These are phyloP conservation scores for Cornus suecica DNA, from an alignment of 148 eudicot species.

Conservation along the genomic window DNA sequence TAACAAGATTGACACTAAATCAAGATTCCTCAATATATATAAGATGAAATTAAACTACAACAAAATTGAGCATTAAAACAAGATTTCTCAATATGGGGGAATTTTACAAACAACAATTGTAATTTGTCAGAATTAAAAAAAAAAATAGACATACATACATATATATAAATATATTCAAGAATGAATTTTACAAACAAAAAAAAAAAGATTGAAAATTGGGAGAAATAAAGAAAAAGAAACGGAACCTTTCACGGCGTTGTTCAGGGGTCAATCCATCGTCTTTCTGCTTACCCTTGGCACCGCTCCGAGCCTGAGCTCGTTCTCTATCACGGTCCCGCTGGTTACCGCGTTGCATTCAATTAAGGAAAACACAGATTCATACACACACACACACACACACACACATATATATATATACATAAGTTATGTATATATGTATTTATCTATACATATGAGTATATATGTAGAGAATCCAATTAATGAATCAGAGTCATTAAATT, in stretches of 20 bases:
- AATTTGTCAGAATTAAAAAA: too few relatives aligned
- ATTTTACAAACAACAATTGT: too few relatives aligned
- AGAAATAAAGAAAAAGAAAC: background rate
- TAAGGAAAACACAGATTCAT: conserved; percentile 19
- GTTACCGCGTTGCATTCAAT: conserved; percentile 46
- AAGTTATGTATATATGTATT: background rate
- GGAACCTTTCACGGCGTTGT: conserved; percentile 90
- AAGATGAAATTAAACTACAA: too few relatives aligned
- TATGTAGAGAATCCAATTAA: background rate
- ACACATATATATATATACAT: background rate
- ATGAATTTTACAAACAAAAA: background rate
- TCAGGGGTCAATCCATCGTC: conserved; percentile 95
- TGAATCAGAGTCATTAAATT: background rate
- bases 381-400: background rate
- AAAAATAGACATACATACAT: too few relatives aligned
- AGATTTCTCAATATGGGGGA: too few relatives aligned
- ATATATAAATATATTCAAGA: too few relatives aligned
- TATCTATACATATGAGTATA: background rate
- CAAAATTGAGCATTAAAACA: too few relatives aligned
- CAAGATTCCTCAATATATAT: too few relatives aligned
- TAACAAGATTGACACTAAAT: too few relatives aligned
- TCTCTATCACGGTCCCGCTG: conserved; percentile 52
- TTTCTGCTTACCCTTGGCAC: conserved; percentile 54
- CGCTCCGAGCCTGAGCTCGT: conserved; percentile 52
- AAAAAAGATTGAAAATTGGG: background rate